Base-by-base conservation (phyloP, 352 stramenopile species). In the Elongisporangium anandrum region DNA sequence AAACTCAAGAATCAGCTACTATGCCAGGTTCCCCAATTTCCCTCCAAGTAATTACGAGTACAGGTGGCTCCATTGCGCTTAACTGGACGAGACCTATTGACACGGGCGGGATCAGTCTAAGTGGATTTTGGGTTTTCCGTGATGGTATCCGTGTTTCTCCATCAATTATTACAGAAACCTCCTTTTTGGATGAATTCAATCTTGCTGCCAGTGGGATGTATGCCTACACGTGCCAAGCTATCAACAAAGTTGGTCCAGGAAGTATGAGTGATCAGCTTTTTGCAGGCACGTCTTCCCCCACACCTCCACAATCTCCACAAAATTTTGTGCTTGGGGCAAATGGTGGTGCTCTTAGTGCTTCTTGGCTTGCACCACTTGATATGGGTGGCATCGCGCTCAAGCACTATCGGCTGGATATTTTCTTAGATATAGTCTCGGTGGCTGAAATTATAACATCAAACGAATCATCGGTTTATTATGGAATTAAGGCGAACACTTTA, bases 11-110 rank as follows among this genome's bases (percentile, higher is more conserved):
- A 3, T 52, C 12, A 0, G n/a, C 69, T 53, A 70, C 69, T 13
- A 24, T 68, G 4, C 77, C 80, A 8, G 64, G 61, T 10, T 34
- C 61, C 0, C 75, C 79, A 0, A 69, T 67, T n/a, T 19, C 55
- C 1, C 19, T 87, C 0, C 38, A 8, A 38, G 23, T 63, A 22
- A 50, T 22, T 20, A 58, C 34, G 8, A 48, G 50, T 0, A 73
- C 65, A 0, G 77, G 80, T 15, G 77, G 77, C 10, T 78, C 67
- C 3, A 80, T 90, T n/a, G 17, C 21, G 4, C n/a, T 87, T 0
- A 34, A 20, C 13, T 90, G 79, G 79, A 60, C 52, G 17, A 49
- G 56, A 16, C 79, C 79, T 1, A 22, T 81, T 2, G 79, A 89
- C 24, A 69, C 38, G 21, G 79, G 79, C 17, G 79, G 79, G 6